These are phyloP conservation scores for Teratosphaeria destructans DNA, from an alignment of 2,329 filamentous ascomycete species.

Conservation along the genomic window DNA sequence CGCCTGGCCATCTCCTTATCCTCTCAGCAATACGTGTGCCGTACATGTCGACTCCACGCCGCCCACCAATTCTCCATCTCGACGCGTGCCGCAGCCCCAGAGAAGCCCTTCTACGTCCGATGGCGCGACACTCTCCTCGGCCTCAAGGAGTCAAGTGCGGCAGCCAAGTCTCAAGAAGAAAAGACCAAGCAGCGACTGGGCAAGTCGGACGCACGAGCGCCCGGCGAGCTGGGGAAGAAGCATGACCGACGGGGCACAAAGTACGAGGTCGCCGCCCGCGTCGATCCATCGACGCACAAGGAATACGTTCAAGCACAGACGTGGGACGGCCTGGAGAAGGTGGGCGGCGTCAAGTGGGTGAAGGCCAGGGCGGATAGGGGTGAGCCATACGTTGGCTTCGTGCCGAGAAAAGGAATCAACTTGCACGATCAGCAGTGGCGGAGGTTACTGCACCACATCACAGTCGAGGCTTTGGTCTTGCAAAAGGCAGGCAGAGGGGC, in stretches of 20 bases:
- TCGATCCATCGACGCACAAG: conserved; percentile 14
- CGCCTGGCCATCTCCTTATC: conserved; percentile 12
- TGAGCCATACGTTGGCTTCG: conserved; percentile 29
- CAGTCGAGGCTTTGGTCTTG: conserved; percentile 46
- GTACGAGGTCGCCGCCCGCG: conserved; percentile 16
- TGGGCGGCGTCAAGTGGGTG: conserved; percentile 42
- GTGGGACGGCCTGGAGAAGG: conserved; percentile 44
- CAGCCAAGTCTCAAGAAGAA: conserved; percentile 9
- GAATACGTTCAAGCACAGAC: conserved; percentile 38
- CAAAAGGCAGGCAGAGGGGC: conserved; percentile 27
- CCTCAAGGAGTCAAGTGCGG: conserved; percentile 12
- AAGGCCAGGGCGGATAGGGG: conserved; percentile 25
- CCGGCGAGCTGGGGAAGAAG: conserved; percentile 1
- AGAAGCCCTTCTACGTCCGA: conserved; percentile 16
- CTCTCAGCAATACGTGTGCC: conserved; percentile 18
- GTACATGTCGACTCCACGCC: conserved; percentile 18
- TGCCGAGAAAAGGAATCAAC: conserved; percentile 26
- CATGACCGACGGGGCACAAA: conserved; percentile 7
- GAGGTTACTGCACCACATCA: conserved; percentile 42
- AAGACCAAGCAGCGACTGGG: conserved; percentile 3
- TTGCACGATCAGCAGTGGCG: conserved; percentile 27
- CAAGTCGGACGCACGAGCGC: conserved; percentile 1
- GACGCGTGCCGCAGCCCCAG: conserved; percentile 7
- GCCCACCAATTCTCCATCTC: conserved; percentile 20
- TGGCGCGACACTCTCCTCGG: conserved; percentile 18